Base-by-base conservation (phyloP, 495 filamentous ascomycete species). In the Tuber aestivum region DNA sequence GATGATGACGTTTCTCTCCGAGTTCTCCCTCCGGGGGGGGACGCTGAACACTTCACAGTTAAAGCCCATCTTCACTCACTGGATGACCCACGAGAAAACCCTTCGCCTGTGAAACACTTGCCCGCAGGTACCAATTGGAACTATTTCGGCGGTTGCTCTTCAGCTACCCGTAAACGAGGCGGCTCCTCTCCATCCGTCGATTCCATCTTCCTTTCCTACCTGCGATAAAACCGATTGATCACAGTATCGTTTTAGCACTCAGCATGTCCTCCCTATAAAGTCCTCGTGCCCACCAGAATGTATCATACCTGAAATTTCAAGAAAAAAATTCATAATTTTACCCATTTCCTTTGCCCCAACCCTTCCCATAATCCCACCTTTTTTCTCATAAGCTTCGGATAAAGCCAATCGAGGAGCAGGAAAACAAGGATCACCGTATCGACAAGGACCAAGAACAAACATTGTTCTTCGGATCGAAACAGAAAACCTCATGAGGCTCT, bases 401-500 rank as follows among this genome's bases (percentile, higher is more conserved):
- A 65, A 65, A 65, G 56, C 56, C 27, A 18, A 65, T 65, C 27
- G 56, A 65, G 35, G 27, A 14, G 14, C 27, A 18, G 14, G 56
- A 18, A 65, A 65, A 4, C 56, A 32, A 32, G 50, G 56, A 35
- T 65, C 56, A 18, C 56, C 14, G 10, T 65, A 35, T 35, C 27
- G 56, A 65, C 35, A 65, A 65, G 27, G 27, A 32, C 56, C 27
- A 18, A 32, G 56, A 65, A 65, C 56, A 65, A 65, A 65, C 56
- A 35, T 65, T 65, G 27, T 35, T 65, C 56, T 65, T 35, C 27
- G 27, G 27, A 65, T 35, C 32, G 14, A 65, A 65, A 65, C 27
- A 65, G 35, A 20, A 65, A 65, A 32, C 79, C 61, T 86, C 72
- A 98, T 99, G 95, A 92, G 94, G 84, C 89, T 99, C 83, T 97